phyloP scores from a whole-genome alignment of 1,284 basidiomycete genomes.

The Termitomyces sp. region DNA sequence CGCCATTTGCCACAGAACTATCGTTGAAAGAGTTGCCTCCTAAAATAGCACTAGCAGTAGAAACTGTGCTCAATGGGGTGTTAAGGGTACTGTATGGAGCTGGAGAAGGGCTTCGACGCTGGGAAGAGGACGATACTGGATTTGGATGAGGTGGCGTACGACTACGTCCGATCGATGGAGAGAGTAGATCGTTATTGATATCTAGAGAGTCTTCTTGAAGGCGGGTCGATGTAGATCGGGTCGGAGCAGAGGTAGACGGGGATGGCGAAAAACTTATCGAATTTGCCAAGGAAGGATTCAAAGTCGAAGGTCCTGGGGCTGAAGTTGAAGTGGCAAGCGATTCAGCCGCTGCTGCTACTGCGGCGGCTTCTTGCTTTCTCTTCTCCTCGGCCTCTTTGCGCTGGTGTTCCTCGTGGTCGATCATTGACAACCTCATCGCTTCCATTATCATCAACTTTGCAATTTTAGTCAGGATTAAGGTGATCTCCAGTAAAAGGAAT shows the following conservation, averaged over 20 bases:
- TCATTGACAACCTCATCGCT: constrained; percentile 91
- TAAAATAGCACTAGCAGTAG: constrained; percentile 39
- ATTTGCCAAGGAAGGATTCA: constrained; percentile 9
- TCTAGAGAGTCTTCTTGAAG: constrained; percentile 14
- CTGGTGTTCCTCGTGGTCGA: constrained; percentile 86
- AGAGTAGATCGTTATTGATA: constrained; percentile 13
- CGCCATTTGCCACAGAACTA: constrained; percentile 9
- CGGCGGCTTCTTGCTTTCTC: constrained; percentile 31
- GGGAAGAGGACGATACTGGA: constrained; percentile 21
- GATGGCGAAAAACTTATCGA: constrained; percentile 12
- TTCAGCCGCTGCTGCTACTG: constrained; percentile 23
- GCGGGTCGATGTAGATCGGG: constrained; percentile 8
- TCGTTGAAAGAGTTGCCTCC: constrained; percentile 13
- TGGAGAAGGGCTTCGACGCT: constrained; percentile 30
- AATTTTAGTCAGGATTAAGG: constrained; percentile 2
- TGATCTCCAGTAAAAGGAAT: constrained; percentile 6
- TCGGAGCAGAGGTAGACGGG: constrained; percentile 8
- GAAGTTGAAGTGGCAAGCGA: constrained; percentile 14
- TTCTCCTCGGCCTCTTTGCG: constrained; percentile 62
- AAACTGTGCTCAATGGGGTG: constrained; percentile 39
- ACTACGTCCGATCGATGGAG: constrained; percentile 19
- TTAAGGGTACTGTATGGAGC: constrained; percentile 41
- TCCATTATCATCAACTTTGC: constrained; percentile 94
- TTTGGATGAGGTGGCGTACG: constrained; percentile 24
- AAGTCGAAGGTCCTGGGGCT: constrained; percentile 18